These are phyloP conservation scores for Sanchytrium tribonematis DNA, from an alignment of 371 early-diverging fungal species.

Conservation along the genomic window DNA sequence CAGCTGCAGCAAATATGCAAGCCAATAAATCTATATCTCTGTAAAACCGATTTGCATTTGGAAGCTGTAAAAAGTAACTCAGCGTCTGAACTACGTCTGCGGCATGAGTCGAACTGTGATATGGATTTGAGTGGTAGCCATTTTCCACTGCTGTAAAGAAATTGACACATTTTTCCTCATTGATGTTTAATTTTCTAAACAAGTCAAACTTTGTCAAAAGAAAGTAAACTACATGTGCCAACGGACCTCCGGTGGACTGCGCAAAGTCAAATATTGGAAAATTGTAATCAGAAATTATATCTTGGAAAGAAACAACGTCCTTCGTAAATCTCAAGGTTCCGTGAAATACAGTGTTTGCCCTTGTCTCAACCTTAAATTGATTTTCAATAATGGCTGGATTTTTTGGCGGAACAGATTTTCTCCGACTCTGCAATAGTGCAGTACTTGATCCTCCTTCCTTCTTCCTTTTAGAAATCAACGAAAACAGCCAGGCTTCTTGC, in stretches of 20 bases:
- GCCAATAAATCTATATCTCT: constrained; percentile 36
- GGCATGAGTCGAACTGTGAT: constrained; percentile 59
- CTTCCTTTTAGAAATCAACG: neutral
- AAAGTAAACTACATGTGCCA: constrained; percentile 2
- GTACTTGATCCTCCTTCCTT: neutral
- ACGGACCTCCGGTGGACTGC: neutral
- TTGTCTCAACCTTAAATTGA: neutral
- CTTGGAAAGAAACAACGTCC: neutral
- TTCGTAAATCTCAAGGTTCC: neutral
- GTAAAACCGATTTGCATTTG: neutral
- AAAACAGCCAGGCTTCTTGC: neutral
- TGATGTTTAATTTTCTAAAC: constrained; percentile 15
- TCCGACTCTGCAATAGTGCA: neutral
- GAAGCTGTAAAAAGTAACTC: constrained; percentile 28
- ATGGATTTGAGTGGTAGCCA: constrained; percentile 34
- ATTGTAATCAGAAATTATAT: neutral
- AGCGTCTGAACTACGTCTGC: constrained; percentile 55
- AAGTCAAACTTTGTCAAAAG: constrained; percentile 9
- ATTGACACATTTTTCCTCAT: constrained; percentile 15
- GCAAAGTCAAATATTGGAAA: neutral
- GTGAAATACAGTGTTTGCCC: neutral
- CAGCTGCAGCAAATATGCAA: constrained; percentile 38
- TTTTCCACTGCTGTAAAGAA: constrained; percentile 14
- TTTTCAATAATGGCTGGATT: neutral
- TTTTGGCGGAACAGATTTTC: neutral